Evolutionary conservation across 2,329 filamentous ascomycete genomes (phyloP).

Genomic region (Fusarium tupiense): DNA sequence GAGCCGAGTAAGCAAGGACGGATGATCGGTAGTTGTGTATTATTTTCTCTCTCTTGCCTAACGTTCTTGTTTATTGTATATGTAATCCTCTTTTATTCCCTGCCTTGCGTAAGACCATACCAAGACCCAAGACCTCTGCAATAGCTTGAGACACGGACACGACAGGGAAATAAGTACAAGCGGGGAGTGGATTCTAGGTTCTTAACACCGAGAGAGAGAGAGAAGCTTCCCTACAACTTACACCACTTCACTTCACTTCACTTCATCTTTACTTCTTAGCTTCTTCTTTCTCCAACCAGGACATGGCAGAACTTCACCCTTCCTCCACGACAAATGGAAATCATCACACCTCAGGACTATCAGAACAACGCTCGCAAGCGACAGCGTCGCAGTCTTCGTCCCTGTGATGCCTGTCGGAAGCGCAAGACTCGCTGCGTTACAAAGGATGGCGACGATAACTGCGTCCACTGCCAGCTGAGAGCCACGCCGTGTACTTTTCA

Average conservation of each 20-base stretch:
- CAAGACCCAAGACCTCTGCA: conserved; percentile 1
- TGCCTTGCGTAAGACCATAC: conserved; percentile 9
- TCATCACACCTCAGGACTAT: conserved; percentile 47
- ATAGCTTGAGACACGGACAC: conserved; percentile 21
- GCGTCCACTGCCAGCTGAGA: conserved; percentile 44
- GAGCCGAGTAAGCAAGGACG: neutral
- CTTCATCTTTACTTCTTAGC: neutral
- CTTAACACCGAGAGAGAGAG: neutral
- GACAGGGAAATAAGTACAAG: conserved; percentile 14
- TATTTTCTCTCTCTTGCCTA: neutral
- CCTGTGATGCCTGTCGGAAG: conserved; percentile 48
- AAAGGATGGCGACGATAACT: conserved; percentile 42
- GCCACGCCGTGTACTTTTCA: conserved; percentile 44
- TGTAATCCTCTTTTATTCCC: neutral
- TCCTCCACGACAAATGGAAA: conserved; percentile 41
- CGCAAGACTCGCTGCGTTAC: conserved; percentile 49
- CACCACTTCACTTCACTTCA: neutral
- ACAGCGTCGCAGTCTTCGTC: conserved; percentile 43
- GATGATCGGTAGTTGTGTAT: conserved; percentile 11
- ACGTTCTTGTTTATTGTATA: neutral
- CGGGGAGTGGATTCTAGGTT: conserved; percentile 3
- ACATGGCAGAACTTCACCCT: conserved; percentile 1
- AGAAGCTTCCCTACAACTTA: neutral
- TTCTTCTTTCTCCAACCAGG: neutral
- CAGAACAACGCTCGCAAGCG: conserved; percentile 44